Base-by-base conservation (phyloP, 202 grass and related monocot genomes). In the Saccharum hybrid region DNA sequence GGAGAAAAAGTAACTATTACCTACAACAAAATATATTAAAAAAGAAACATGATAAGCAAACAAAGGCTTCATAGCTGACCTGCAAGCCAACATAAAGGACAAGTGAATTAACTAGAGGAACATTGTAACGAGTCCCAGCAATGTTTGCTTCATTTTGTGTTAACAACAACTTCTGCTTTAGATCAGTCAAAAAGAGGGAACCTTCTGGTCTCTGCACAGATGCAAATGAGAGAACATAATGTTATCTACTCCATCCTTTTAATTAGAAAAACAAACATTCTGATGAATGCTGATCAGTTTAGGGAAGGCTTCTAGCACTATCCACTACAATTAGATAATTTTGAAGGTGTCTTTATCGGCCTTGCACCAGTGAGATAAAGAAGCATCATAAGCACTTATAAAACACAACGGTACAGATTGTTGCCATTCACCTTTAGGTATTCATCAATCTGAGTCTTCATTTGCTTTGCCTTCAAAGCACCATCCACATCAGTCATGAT, bases 41-140 rank as follows among this genome's bases (percentile, higher is more conserved):
- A 2, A 69, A 43, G 14, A 66, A 78, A 52, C n/a, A 42, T 52
- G 14, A 16, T 37, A 11, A 15, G 7, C 38, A 72, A 82, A 59
- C 61, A 23, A 39, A 30, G 34, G 30, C 72, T 86, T n/a, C 63
- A 34, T 22, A 90, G 83, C 85, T 60, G 77, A 98, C 96, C 93
- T 98, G 92, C 77, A 95, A 95, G 81, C 96, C 96, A 10, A 98
- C 88, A 66, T 95, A 98, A 76, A 98, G 86, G 36, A 95, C 93
- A 66, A 98, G 91, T 15, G 96, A 98, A 77, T 98, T 98, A 73
- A 98, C 89, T 28, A 98, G 78, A 80, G 93, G 91, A 54, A 98
- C 90, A 90, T 95, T 98, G 48, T 93, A 98, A 75, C 91, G 91
- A 52, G 93, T 94, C n/a, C 93, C 96, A 72, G 93, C 89, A 68